Base-by-base conservation (phyloP, 2,329 filamentous ascomycete species). In the Dothistroma pini region DNA sequence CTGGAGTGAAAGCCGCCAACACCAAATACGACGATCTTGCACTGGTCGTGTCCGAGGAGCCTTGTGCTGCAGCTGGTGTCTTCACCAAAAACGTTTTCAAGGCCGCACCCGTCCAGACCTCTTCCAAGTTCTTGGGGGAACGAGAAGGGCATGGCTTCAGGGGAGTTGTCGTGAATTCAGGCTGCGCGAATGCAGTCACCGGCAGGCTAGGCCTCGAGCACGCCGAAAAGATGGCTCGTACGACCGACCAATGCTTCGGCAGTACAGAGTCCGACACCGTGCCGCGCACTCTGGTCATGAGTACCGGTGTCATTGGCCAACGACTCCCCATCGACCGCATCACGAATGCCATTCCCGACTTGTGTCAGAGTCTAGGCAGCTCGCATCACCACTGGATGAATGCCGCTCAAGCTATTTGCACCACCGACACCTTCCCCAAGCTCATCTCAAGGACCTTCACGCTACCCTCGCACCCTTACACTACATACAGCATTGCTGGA, bases 71-170 rank as follows among this genome's bases (percentile, higher is more conserved):
- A 10, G 91, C 93, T 0, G 95, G 92, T 7, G 93, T 97, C 51
- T 97, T 97, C 79, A 99, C 95, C 58, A 96, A 92, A 77, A 99
- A 99, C 80, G 93, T 93, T 76, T 99, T 99, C 79, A 93, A 97
- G 77, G 95, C 95, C 19, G 95, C 95, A 11, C 95, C 95, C 5
- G 93, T 99, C 50, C 91, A 90, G 32, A 89, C 96, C 63, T 93
- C 89, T 75, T 87, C 65, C 82, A 88, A 60, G 79, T 96, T 38
- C 55, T 65, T 54, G 38, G 81, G 86, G 12, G 9, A 73, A 81
- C 81, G 66, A 85, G 86, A 68, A 79, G 82, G 53, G 89, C 91
- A 83, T 12, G 90, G 89, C 1, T 83, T 97, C 59, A 84, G 88
- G 63, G 89, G 89, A 57, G 87, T 99, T 29, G 84, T 99, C 58